These are phyloP conservation scores for Trifolium dubium DNA, from an alignment of 306 rosid genomes.

Conservation along the genomic window DNA sequence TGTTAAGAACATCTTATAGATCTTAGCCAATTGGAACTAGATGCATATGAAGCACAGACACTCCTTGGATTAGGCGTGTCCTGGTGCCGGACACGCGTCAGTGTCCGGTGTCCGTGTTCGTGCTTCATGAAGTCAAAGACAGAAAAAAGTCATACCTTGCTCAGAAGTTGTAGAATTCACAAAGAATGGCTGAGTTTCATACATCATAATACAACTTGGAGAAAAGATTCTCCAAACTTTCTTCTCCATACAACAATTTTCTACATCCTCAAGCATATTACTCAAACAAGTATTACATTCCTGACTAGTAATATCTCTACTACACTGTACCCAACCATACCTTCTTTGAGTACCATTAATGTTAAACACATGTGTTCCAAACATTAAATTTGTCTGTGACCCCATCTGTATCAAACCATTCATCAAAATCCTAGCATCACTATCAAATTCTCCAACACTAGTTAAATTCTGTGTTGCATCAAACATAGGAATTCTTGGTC, in stretches of 20 bases:
- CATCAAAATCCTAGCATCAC: conserved; percentile 52
- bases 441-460: conserved; percentile 52
- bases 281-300: conserved; percentile 56
- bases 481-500: conserved; percentile 51
- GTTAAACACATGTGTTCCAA: conserved; percentile 55
- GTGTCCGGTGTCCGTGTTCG: no score
- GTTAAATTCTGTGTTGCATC: conserved; percentile 46
- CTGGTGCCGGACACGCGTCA: no score
- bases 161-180: conserved; percentile 11
- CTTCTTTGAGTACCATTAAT: conserved; percentile 56
- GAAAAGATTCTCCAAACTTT: conserved; percentile 54
- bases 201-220: conserved; percentile 55
- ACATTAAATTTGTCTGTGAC: conserved; percentile 37
- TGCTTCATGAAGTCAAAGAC: background rate
- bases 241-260: conserved; percentile 45
- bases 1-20: background rate
- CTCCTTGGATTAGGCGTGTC: no score
- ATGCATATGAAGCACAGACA: no score
- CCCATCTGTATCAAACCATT: conserved; percentile 52
- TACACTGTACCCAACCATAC: conserved; percentile 58
- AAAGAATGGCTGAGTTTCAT: conserved; percentile 55
- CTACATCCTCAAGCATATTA: conserved; percentile 49
- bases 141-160: conserved; percentile 42
- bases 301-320: conserved; percentile 49
- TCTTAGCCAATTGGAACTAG: no score